Base-by-base conservation (phyloP, 2,329 filamentous ascomycete genomes). In the Metarhizium guizhouense region DNA sequence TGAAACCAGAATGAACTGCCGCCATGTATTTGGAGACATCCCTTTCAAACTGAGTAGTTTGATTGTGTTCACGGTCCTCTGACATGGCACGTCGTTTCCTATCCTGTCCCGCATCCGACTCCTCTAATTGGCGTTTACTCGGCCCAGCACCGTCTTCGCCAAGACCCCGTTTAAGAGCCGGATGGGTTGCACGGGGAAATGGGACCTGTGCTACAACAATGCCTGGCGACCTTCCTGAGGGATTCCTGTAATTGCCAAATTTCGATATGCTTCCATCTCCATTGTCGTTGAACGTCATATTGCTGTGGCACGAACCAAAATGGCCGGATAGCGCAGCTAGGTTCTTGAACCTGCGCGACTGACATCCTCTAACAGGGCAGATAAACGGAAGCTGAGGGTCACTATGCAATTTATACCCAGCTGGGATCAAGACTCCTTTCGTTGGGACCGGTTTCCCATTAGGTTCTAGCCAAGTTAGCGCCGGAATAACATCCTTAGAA, bases 311-410 rank as follows among this genome's bases (percentile, higher is more conserved):
- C 10, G 61, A 64, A 29, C 54, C 48, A 49, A 67, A 68, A 50
- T 70, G 67, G 1, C 62, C 61, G 4, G 60, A 60, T 4, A 70
- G 57, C 3, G 61, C 51, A 2, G 49, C 57, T 2, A 70, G 52
- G 2, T 14, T 57, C 4, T 51, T 34, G 20, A 72, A 67, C 4
- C 68, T 42, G 2, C 55, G 59, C n/a, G n/a, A n/a, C 7, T 67
- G 68, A 34, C 72, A 75, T 40, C 67, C 60, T 3, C 72, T 67
- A 3, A 75, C 64, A 5, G 73, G 70, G 42, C 73, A 75, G 16
- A 72, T 58, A 53, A 61, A 74, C 0, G 62, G 68, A 40, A 52
- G 55, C 0, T 56, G 29, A 1, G 60, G 58, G 47, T 68, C 56
- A 6, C 59, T 50, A 25, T 67, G 60, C 3, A 65, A 48, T 45